Percentiles rank a stretch among this genome's conserved stretches.
These are phyloP conservation scores for Suhomyces guaymorum DNA, from an alignment of 1,139 yeast species.

Conservation along the genomic window DNA sequence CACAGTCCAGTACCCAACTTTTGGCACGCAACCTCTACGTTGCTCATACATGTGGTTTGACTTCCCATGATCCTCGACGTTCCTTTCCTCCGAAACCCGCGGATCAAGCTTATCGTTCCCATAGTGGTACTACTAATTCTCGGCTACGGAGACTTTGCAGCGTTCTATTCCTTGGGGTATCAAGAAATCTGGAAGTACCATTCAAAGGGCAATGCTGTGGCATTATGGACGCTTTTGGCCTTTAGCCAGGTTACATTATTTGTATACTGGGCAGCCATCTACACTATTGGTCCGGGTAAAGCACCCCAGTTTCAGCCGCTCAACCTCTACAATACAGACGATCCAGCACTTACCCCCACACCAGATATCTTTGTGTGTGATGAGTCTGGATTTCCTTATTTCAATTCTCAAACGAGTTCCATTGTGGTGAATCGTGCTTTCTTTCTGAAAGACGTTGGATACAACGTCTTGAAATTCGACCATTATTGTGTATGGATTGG, in stretches of 20 bases:
- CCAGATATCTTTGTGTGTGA: slow-evolving; percentile 62
- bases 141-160: slow-evolving; percentile 37
- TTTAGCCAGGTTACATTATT: slow-evolving; percentile 26
- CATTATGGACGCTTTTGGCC: slow-evolving; percentile 37
- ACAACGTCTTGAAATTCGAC: slow-evolving; percentile 60
- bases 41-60: too few relatives aligned
- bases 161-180: slow-evolving; percentile 40
- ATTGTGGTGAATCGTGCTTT: slow-evolving; percentile 56
- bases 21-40: too few relatives aligned
- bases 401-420: slow-evolving; percentile 57
- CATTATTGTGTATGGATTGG: slow-evolving; percentile 72
- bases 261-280: slow-evolving; percentile 35
- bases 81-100: slow-evolving; percentile 12
- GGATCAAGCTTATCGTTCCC: slow-evolving; percentile 24
- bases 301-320: slow-evolving; percentile 28
- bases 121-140: slow-evolving; percentile 23
- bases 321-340: slow-evolving; percentile 23
- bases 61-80: slow-evolving; percentile 15
- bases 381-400: slow-evolving; percentile 58
- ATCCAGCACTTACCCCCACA: slow-evolving; percentile 22
- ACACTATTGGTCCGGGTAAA: slow-evolving; percentile 38
- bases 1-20: too few relatives aligned
- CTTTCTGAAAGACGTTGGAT: slow-evolving; percentile 49
- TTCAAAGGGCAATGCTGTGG: slow-evolving; percentile 34
- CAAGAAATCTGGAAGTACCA: slow-evolving; percentile 34